Conservation (phyloP, 2,329 filamentous ascomycete genomes). For the Alternaria brassicicola region DNA sequence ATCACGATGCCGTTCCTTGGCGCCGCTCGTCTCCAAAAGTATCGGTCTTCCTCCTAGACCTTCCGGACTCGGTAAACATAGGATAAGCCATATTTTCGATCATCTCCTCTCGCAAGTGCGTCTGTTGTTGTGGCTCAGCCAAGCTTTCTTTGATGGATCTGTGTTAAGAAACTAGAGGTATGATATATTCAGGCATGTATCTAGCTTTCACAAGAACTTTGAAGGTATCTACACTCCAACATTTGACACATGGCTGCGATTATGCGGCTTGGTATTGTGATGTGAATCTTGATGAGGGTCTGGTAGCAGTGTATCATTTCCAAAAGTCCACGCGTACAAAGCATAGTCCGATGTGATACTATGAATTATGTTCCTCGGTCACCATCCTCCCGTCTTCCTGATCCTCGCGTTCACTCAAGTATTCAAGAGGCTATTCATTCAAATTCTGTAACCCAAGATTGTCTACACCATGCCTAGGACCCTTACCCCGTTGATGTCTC, state of each 20-base stretch:
- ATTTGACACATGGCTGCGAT: background rate
- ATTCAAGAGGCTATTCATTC: too few species aligned
- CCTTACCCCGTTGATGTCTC: background rate
- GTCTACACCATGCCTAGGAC: background rate
- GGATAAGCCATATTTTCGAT: conserved; percentile 30
- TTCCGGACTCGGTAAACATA: conserved; percentile 30
- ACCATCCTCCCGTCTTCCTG: background rate
- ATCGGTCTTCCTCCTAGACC: conserved; percentile 32
- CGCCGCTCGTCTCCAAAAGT: conserved; percentile 42
- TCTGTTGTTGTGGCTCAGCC: conserved; percentile 8
- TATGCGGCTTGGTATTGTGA: background rate
- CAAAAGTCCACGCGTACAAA: background rate
- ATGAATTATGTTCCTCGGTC: background rate
- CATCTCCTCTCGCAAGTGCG: conserved; percentile 23
- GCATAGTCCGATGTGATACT: background rate
- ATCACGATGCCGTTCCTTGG: conserved; percentile 25
- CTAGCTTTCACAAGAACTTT: conserved; percentile 40
- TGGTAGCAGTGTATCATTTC: background rate
- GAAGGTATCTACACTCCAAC: conserved; percentile 31
- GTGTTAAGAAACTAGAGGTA: conserved; percentile 34
- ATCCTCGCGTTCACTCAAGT: too few species aligned
- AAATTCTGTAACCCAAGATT: background rate
- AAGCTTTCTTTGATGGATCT: conserved; percentile 19
- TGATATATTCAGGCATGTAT: conserved; percentile 43
- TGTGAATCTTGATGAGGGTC: background rate